Base-by-base conservation (phyloP, 2,329 filamentous ascomycete genomes). In the Hawksworthiomyces lignivorus region DNA sequence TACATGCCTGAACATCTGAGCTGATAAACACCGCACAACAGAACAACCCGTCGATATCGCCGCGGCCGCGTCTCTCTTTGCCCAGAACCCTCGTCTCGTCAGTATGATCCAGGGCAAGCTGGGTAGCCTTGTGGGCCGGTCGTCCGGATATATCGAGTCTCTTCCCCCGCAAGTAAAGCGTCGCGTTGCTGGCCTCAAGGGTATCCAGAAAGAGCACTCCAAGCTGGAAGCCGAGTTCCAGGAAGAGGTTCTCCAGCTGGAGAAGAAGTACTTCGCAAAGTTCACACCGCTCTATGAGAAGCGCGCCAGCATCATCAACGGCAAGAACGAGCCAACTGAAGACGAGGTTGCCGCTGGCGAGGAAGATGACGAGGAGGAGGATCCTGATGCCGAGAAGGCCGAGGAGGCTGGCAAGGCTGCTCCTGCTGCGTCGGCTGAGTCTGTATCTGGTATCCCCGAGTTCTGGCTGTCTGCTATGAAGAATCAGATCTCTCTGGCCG, bases 391-490 rank as follows among this genome's bases (percentile, higher is more conserved):
- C 50, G 63, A 66, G 36, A 64, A 62, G 32, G 63, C 66, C 47
- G 74, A 80, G 57, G 67, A 73, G 56, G 54, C 63, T 7, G 7
- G 12, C 36, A 74, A 79, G 57, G 67, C 74, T 57, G 63, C 67
- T 45, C 58, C 57, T 22, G 62, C 67, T 42, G 69, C 75, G 54
- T 52, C 64, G 28, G 62, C 62, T 38, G 67, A 72, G 49, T 63
- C 71, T 43, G 67, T 83, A 51, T 73, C 80, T 57, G 92, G 92
- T 65, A 96, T 98, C 50, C 92, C 92, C 50, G 92, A 98, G 69
- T 98, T 98, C 77, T 98, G 92, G 92, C 76, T 98, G 38, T 96
- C 90, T 48, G 90, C 94, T 55, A 97, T 98, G 90, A 98, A 98
- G 78, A 98, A 98, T 74, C 90, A 96, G 64, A 80, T 92, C 57